phyloP scores from a whole-genome alignment of 2,329 filamentous ascomycete species.

The Xylogone sp. region DNA sequence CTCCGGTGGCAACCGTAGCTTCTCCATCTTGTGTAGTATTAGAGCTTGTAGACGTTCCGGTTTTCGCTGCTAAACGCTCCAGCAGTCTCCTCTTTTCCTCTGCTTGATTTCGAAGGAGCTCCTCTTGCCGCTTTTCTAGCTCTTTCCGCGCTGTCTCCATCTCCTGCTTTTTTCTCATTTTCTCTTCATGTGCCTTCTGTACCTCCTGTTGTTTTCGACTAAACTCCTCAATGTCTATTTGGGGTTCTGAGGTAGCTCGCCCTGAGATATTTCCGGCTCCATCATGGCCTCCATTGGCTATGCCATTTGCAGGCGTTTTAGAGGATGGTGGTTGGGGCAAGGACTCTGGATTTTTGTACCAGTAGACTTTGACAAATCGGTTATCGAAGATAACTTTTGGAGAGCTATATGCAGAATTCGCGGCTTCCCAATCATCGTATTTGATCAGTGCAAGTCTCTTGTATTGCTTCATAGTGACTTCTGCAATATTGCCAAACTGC shows the following conservation, averaged over 20 bases:
- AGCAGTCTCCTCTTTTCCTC: slow-evolving; percentile 61
- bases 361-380: slow-evolving; percentile 80
- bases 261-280: slow-evolving; percentile 17
- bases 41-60: slow-evolving; percentile 25
- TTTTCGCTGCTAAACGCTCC: slow-evolving; percentile 57
- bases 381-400: slow-evolving; percentile 83
- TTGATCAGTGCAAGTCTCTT: slow-evolving; percentile 67
- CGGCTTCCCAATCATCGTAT: slow-evolving; percentile 61
- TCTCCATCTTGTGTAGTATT: slow-evolving; percentile 11
- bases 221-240: slow-evolving; percentile 69
- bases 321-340: slow-evolving; percentile 21
- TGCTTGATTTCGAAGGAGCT: slow-evolving; percentile 58
- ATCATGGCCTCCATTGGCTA: slow-evolving; percentile 22
- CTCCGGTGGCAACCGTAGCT: slow-evolving; percentile 13
- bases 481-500: slow-evolving; percentile 63
- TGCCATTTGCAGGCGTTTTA: slow-evolving; percentile 26
- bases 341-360: slow-evolving; percentile 55
- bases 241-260: slow-evolving; percentile 32
- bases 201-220: slow-evolving; percentile 65
- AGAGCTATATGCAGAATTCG: slow-evolving; percentile 68
- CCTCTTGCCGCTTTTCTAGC: slow-evolving; percentile 60
- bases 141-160: slow-evolving; percentile 59
- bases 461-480: slow-evolving; percentile 62
- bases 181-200: slow-evolving; percentile 65
- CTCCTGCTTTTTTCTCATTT: slow-evolving; percentile 57